Percentiles rank a stretch among this genome's conserved stretches.
These are phyloP conservation scores for Fragaria vesca DNA, from an alignment of 306 rosid species.

Conservation along the genomic window DNA sequence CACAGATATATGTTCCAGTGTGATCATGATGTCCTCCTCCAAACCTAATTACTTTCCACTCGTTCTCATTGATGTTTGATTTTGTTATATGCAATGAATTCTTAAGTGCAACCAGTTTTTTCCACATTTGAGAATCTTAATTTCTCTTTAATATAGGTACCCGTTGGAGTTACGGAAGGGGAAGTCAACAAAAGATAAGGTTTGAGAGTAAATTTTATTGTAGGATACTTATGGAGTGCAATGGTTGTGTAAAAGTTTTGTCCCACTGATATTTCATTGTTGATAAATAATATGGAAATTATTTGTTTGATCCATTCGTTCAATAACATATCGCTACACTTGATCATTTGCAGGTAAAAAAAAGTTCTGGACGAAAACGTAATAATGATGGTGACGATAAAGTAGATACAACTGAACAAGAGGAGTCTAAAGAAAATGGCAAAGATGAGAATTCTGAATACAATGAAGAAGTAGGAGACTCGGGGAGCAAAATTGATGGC, in stretches of 20 bases:
- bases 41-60: background rate
- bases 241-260: background rate
- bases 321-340: slow-evolving; percentile 25
- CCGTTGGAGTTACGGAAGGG: slow-evolving; percentile 96
- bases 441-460: slow-evolving; percentile 50
- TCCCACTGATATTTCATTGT: background rate
- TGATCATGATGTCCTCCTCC: background rate
- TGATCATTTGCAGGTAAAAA: slow-evolving; percentile 54
- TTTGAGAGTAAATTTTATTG: slow-evolving; percentile 22
- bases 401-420: slow-evolving; percentile 39
- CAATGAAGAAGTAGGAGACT: slow-evolving; percentile 38
- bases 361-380: slow-evolving; percentile 45
- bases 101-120: background rate
- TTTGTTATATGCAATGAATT: background rate
- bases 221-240: background rate
- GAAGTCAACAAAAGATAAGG: slow-evolving; percentile 86
- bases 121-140: background rate
- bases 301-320: slow-evolving; percentile 20
- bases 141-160: slow-evolving; percentile 61
- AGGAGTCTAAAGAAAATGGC: slow-evolving; percentile 36
- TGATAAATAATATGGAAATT: slow-evolving; percentile 10
- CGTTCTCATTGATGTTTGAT: slow-evolving; percentile 6
- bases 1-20: background rate
- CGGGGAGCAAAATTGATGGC: slow-evolving; percentile 50
- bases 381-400: slow-evolving; percentile 36